Conservation (phyloP, 306 rosid species). For the Begonia fuchsioides region DNA sequence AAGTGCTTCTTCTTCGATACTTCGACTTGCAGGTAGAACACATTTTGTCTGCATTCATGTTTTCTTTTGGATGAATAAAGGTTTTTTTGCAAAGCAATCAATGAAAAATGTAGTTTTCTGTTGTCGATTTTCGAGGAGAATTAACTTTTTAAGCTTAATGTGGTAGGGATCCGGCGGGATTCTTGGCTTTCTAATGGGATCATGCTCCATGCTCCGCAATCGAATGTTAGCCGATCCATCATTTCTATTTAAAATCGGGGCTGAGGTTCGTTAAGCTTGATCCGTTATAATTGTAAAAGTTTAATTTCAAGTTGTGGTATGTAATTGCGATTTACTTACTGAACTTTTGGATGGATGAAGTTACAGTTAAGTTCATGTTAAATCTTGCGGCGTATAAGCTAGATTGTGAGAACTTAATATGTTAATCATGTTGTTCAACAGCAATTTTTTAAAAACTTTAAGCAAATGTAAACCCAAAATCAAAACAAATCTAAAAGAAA, state of each 20-base stretch:
- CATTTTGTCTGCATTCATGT: neutral
- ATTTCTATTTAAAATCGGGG: constrained; percentile 79
- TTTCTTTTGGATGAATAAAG: neutral
- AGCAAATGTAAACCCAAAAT: no score
- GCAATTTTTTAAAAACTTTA: no score
- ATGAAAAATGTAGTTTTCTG: no score
- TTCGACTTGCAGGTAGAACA: constrained; percentile 30
- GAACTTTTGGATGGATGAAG: no score
- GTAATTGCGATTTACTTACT: no score
- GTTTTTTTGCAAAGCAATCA: no score
- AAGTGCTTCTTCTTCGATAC: constrained; percentile 27
- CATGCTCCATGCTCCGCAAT: constrained; percentile 61
- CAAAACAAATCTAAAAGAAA: no score
- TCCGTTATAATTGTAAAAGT: constrained; percentile 3
- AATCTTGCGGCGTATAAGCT: no score
- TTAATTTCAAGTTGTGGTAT: constrained; percentile 2
- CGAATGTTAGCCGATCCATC: constrained; percentile 90
- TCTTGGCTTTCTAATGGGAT: constrained; percentile 57
- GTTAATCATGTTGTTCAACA: no score
- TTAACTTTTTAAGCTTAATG: constrained; percentile 9
- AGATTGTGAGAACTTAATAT: no score
- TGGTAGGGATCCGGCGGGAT: constrained; percentile 65
- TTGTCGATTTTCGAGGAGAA: no score
- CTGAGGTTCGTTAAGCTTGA: constrained; percentile 62
- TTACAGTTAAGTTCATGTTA: no score